These are phyloP conservation scores for Aspergillus ruber DNA, from an alignment of 2,329 filamentous ascomycete species.

Conservation along the genomic window DNA sequence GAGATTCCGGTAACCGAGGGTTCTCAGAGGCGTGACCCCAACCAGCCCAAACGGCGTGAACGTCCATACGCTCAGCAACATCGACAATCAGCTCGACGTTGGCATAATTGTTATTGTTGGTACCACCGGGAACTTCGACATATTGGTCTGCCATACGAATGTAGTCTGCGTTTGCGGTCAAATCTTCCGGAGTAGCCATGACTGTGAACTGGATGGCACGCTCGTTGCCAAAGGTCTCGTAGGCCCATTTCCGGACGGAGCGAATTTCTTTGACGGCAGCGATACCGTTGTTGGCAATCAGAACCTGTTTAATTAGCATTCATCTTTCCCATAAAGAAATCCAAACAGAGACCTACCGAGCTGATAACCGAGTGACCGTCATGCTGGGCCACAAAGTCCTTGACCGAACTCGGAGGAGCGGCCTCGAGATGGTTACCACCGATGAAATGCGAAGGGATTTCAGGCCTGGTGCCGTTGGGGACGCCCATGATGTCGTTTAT, in stretches of 20 bases:
- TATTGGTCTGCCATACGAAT: conserved; percentile 99
- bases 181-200: conserved; percentile 98
- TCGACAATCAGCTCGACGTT: conserved; percentile 99
- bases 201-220: conserved; percentile 98
- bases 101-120: conserved; percentile 99
- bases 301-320: conserved; percentile 54
- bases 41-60: conserved; percentile 98
- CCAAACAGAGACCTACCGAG: conserved; percentile 59
- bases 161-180: conserved; percentile 96
- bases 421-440: conserved; percentile 82
- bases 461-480: conserved; percentile 58
- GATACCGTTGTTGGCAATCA: conserved; percentile 99
- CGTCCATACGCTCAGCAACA: conserved; percentile 95
- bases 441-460: conserved; percentile 88
- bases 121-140: conserved; percentile 95
- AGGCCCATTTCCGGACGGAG: conserved; percentile 99
- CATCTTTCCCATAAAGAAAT: background rate
- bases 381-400: conserved; percentile 86
- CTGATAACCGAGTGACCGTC: conserved; percentile 98
- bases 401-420: conserved; percentile 77
- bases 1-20: conserved; percentile 90
- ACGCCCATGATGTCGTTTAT: conserved; percentile 32
- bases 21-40: conserved; percentile 99
- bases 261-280: conserved; percentile 98
- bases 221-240: conserved; percentile 98